Percentiles rank a stretch among this genome's conserved stretches.
Conservation (phyloP, 1,284 basidiomycete species). For the Leccinum fuscescens region DNA sequence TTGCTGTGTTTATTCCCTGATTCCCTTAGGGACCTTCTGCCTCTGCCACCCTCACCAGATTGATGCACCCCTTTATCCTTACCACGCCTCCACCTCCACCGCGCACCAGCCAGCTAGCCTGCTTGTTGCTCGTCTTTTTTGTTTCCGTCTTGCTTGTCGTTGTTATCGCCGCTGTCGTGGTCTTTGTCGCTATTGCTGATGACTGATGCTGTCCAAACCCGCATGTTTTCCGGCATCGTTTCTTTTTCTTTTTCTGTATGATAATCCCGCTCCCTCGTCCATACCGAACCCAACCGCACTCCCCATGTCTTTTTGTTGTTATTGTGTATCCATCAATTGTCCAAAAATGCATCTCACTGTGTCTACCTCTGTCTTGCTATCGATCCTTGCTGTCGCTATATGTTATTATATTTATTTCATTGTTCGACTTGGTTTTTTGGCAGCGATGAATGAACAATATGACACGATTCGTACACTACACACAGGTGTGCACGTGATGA, state of each 20-base stretch:
- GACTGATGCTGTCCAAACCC: background rate
- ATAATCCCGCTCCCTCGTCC: background rate
- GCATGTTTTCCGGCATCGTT: background rate
- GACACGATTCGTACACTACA: background rate
- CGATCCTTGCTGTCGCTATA: background rate
- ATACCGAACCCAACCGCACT: background rate
- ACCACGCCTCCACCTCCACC: background rate
- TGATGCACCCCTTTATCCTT: background rate
- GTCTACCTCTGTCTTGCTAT: background rate
- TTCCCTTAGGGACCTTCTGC: background rate
- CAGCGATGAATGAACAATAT: background rate
- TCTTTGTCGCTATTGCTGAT: background rate
- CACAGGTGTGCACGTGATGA: background rate
- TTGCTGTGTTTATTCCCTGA: constrained; percentile 7
- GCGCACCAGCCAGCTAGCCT: background rate
- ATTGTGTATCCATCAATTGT: background rate
- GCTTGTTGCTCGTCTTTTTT: background rate
- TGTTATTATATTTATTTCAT: background rate
- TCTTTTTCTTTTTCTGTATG: background rate
- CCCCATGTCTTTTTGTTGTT: background rate
- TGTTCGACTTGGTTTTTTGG: background rate
- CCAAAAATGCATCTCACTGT: background rate
- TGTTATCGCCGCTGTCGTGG: background rate
- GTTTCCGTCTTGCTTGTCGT: background rate
- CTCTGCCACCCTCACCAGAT: background rate